Conservation (phyloP, 306 rosid species). For the Rubus parviflorus region DNA sequence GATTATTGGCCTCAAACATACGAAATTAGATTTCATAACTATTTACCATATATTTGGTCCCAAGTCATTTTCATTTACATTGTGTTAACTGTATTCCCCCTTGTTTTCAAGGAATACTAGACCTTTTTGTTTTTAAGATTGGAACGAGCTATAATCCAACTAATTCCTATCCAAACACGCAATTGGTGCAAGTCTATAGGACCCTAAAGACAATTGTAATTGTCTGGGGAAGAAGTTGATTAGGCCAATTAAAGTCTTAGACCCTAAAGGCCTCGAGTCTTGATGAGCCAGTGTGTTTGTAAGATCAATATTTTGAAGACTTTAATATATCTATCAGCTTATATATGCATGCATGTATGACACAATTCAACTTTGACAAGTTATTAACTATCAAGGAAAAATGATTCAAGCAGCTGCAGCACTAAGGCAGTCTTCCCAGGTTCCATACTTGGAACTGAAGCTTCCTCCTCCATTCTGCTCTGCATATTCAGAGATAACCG, state of each 20-base stretch:
- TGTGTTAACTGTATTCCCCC: too few relatives aligned
- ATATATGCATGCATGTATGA: neutral
- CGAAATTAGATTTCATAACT: neutral
- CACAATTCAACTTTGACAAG: neutral
- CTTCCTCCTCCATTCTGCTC: conserved; percentile 48
- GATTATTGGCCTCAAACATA: neutral
- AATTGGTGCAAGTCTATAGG: neutral
- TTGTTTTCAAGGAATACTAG: neutral
- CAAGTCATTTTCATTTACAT: neutral
- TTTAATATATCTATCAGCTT: neutral
- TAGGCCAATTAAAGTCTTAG: too few relatives aligned
- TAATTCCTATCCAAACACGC: neutral
- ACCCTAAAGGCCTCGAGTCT: too few relatives aligned
- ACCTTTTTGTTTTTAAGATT: neutral
- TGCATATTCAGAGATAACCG: conserved; percentile 42
- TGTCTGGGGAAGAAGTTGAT: too few relatives aligned
- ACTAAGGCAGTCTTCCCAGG: conserved; percentile 32
- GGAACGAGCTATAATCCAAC: neutral
- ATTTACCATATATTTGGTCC: neutral
- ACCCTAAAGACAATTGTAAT: too few relatives aligned
- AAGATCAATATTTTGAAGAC: too few relatives aligned
- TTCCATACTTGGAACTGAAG: conserved; percentile 48
- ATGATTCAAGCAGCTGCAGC: conserved; percentile 13
- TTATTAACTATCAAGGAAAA: neutral
- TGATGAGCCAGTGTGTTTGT: too few relatives aligned